Evolutionary conservation across 2,329 filamentous ascomycete species (phyloP).

Genomic region (Metarhizium rileyi): DNA sequence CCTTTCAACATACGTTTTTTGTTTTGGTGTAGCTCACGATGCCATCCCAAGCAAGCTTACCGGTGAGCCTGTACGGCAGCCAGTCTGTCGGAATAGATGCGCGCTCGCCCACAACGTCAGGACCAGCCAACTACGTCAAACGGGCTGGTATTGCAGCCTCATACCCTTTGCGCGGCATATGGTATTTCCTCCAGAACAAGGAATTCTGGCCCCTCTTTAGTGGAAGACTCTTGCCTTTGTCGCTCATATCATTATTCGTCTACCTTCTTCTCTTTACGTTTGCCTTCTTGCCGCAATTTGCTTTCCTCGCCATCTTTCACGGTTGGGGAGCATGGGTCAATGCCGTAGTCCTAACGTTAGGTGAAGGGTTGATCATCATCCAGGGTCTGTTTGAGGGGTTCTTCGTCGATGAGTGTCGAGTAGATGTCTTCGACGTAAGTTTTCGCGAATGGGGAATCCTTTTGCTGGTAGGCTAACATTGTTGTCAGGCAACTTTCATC

Average conservation of each 20-base stretch:
- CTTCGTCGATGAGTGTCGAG: slow-evolving; percentile 68
- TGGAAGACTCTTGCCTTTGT: slow-evolving; percentile 67
- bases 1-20: neutral
- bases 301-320: slow-evolving; percentile 84
- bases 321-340: slow-evolving; percentile 83
- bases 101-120: slow-evolving; percentile 9
- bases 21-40: slow-evolving; percentile 1
- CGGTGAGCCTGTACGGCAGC: slow-evolving; percentile 7
- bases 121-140: slow-evolving; percentile 31
- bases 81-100: slow-evolving; percentile 5
- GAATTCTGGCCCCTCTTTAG: slow-evolving; percentile 77
- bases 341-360: slow-evolving; percentile 77
- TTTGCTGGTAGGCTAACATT: neutral
- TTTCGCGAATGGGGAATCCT: neutral
- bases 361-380: slow-evolving; percentile 66
- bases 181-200: slow-evolving; percentile 68
- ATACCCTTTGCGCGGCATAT: slow-evolving; percentile 62
- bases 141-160: slow-evolving; percentile 37
- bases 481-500: slow-evolving; percentile 55
- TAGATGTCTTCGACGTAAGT: slow-evolving; percentile 75
- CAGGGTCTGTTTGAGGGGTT: slow-evolving; percentile 65
- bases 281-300: slow-evolving; percentile 79
- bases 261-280: slow-evolving; percentile 82
- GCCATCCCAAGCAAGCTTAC: slow-evolving; percentile 3
- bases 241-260: slow-evolving; percentile 72